These are phyloP conservation scores for Chrysosphaeria jannelii DNA, from an alignment of 2,329 filamentous ascomycete genomes.

Conservation along the genomic window DNA sequence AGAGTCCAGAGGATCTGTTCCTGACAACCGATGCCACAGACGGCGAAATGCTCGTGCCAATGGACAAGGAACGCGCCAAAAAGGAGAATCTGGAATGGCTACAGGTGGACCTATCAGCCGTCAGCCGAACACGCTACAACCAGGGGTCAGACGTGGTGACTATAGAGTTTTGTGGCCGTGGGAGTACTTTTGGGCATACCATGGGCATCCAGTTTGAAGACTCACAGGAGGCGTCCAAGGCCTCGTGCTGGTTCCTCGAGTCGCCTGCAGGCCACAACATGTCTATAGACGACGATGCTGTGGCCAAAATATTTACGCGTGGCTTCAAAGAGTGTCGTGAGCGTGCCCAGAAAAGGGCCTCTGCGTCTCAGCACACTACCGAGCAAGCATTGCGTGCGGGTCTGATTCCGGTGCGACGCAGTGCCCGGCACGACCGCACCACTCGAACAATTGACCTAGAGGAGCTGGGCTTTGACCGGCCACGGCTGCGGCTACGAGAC, in stretches of 20 bases:
- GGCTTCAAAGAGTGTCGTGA: no score
- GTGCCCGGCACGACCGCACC: no score
- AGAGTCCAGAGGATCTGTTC: no score
- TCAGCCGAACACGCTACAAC: slow-evolving; percentile 6
- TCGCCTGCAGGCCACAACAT: no score
- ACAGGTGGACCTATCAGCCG: neutral
- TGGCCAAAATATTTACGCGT: no score
- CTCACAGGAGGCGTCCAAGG: neutral
- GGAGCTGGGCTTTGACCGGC: neutral
- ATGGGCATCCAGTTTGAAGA: slow-evolving; percentile 1
- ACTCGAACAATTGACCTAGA: neutral
- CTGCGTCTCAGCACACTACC: no score
- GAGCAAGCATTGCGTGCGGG: no score
- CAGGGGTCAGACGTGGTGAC: neutral
- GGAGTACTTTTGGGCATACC: neutral
- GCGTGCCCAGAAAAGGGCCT: no score
- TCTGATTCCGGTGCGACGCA: no score
- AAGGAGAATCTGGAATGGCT: slow-evolving; percentile 1
- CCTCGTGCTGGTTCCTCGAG: no score
- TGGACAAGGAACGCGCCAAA: neutral
- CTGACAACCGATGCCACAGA: no score
- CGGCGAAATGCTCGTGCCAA: neutral
- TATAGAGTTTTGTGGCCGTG: neutral
- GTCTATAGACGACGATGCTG: neutral
- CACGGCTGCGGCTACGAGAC: no score